phyloP scores from a whole-genome alignment of 2,329 filamentous ascomycete species.

The Periconia digitata region DNA sequence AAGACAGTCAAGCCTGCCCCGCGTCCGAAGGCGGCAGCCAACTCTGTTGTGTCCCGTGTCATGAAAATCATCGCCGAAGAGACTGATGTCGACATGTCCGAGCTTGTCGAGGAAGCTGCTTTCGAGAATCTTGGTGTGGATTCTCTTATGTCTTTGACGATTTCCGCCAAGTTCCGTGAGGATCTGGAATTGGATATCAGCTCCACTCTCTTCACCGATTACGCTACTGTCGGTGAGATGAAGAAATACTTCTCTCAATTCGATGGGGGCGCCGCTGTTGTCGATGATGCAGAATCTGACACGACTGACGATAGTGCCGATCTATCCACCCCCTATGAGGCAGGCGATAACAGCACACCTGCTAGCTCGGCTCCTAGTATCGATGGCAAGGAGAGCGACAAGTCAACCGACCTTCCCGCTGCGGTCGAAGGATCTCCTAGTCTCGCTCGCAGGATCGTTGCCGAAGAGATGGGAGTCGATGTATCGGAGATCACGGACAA shows the following conservation, averaged over 20 bases:
- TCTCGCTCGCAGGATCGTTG: slow-evolving; percentile 52
- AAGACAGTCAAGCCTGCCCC: slow-evolving; percentile 39
- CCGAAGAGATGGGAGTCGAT: slow-evolving; percentile 66
- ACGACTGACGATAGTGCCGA: slow-evolving; percentile 42
- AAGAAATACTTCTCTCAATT: slow-evolving; percentile 58
- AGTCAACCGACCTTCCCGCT: slow-evolving; percentile 33
- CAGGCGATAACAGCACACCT: slow-evolving; percentile 49
- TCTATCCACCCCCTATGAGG: slow-evolving; percentile 47
- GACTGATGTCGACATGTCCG: slow-evolving; percentile 59
- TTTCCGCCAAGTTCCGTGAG: slow-evolving; percentile 64
- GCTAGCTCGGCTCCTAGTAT: slow-evolving; percentile 52
- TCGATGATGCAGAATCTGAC: slow-evolving; percentile 47
- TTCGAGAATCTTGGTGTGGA: slow-evolving; percentile 66
- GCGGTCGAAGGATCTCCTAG: slow-evolving; percentile 45
- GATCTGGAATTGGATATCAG: slow-evolving; percentile 62
- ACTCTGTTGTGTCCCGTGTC: slow-evolving; percentile 55
- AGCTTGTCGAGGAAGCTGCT: slow-evolving; percentile 61
- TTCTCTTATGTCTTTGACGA: slow-evolving; percentile 62
- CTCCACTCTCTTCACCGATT: slow-evolving; percentile 62
- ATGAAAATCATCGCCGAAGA: slow-evolving; percentile 70
- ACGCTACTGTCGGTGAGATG: slow-evolving; percentile 61
- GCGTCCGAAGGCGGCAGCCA: slow-evolving; percentile 47
- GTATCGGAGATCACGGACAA: slow-evolving; percentile 56
- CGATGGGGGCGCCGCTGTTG: slow-evolving; percentile 43
- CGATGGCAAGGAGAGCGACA: slow-evolving; percentile 43